phyloP scores from a whole-genome alignment of 768 basidiomycete genomes.

The Hortiboletus campestris region DNA sequence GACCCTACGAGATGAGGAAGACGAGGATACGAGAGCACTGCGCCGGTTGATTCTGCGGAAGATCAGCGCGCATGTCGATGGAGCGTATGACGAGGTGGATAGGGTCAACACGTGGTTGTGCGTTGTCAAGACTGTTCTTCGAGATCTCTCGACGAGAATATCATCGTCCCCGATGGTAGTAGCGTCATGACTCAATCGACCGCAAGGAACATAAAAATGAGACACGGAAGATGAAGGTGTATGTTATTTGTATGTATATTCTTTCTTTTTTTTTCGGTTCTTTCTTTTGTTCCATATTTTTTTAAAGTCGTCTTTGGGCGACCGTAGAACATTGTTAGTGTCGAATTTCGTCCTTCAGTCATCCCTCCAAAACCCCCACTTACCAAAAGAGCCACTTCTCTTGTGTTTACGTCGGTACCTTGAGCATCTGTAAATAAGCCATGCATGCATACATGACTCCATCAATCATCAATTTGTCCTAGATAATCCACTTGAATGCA shows the following conservation, averaged over 20 bases:
- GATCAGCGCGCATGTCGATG: constrained; percentile 54
- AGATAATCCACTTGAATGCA: constrained; percentile 12
- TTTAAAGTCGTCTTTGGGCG: background rate
- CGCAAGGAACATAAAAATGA: background rate
- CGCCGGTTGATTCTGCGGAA: constrained; percentile 66
- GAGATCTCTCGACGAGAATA: constrained; percentile 43
- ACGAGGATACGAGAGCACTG: constrained; percentile 60
- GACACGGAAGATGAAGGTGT: constrained; percentile 15
- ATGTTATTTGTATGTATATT: constrained; percentile 37
- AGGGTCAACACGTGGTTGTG: constrained; percentile 56
- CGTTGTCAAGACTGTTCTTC: constrained; percentile 62
- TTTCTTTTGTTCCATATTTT: constrained; percentile 10
- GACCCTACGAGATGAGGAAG: constrained; percentile 53
- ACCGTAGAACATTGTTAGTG: background rate
- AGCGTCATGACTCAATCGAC: constrained; percentile 11
- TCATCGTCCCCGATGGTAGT: constrained; percentile 3
- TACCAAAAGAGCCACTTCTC: background rate
- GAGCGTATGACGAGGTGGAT: constrained; percentile 64
- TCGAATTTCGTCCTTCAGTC: constrained; percentile 8
- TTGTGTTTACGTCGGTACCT: constrained; percentile 5
- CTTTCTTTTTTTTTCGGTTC: background rate
- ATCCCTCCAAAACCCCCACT: background rate
- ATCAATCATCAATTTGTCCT: constrained; percentile 3
- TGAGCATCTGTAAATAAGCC: constrained; percentile 20
- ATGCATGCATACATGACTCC: constrained; percentile 12